These are phyloP conservation scores for Paramecium octaurelia DNA, from an alignment of 73 alveolate species.

Conservation along the genomic window DNA sequence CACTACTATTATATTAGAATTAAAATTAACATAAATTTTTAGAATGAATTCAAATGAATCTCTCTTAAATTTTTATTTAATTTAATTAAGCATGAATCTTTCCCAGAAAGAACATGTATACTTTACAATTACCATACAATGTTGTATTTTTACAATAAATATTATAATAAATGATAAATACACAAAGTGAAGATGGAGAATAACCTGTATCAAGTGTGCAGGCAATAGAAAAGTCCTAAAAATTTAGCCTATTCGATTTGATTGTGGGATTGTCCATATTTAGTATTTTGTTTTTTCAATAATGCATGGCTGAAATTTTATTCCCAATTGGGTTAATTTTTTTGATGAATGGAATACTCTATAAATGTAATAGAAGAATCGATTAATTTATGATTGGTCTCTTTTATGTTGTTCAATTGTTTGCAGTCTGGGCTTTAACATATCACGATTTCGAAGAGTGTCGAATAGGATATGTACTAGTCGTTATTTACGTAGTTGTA, in stretches of 20 bases:
- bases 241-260: not conserved
- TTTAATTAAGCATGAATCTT: not conserved
- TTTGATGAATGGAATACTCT: not conserved
- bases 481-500: not conserved
- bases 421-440: not conserved
- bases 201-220: not conserved
- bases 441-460: not conserved
- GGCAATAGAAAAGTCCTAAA: not conserved
- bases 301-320: not conserved
- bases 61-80: not conserved
- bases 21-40: not conserved
- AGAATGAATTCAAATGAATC: not conserved
- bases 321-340: not conserved
- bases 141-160: not conserved
- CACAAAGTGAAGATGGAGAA: not conserved
- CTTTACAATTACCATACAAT: not conserved
- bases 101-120: not conserved
- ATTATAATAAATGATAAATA: not conserved
- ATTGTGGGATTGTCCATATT: not conserved
- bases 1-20: not conserved
- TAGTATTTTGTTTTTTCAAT: not conserved
- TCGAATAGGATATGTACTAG: not conserved
- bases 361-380: not conserved
- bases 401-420: not conserved
- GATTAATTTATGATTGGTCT: conserved; percentile 3